These are phyloP conservation scores for Turritis glabra DNA, from an alignment of 345 rosid species.

Conservation along the genomic window DNA sequence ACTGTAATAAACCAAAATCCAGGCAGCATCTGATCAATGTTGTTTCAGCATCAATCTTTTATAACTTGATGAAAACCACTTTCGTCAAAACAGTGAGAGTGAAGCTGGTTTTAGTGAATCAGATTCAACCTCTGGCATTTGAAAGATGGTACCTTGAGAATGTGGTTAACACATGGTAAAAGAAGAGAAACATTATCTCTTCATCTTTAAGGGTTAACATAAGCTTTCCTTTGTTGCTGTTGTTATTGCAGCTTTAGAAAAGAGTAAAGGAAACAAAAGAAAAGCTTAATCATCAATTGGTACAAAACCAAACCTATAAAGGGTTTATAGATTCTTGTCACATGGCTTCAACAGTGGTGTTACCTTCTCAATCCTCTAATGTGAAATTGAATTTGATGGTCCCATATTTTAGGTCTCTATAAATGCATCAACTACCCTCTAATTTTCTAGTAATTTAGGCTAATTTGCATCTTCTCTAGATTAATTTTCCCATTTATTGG, in stretches of 20 bases:
- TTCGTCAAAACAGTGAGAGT: background rate
- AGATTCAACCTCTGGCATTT: slow-evolving; percentile 27
- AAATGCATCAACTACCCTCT: slow-evolving; percentile 23
- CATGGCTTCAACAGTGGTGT: slow-evolving; percentile 18
- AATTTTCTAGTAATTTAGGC: background rate
- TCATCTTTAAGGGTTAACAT: background rate
- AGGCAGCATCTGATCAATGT: background rate
- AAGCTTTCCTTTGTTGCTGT: background rate
- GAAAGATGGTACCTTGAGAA: slow-evolving; percentile 30
- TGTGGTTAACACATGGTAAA: slow-evolving; percentile 25
- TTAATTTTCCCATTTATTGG: background rate
- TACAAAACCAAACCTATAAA: slow-evolving; percentile 12
- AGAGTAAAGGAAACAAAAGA: slow-evolving; percentile 34
- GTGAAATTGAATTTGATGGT: slow-evolving; percentile 38
- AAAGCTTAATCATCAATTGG: slow-evolving; percentile 14
- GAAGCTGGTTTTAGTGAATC: slow-evolving; percentile 30
- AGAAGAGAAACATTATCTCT: slow-evolving; percentile 12
- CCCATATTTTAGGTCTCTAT: slow-evolving; percentile 30
- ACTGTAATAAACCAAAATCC: background rate
- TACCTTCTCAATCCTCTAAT: slow-evolving; percentile 15
- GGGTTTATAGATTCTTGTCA: slow-evolving; percentile 31
- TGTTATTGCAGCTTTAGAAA: slow-evolving; percentile 42
- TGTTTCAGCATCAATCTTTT: background rate
- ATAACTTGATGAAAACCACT: background rate
- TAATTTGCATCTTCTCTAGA: background rate